Evolutionary conservation across 441 rosid genomes (phyloP), one percentile per base, ranked within the genome.

Genomic region (Flueggea neowawraea): DNA sequence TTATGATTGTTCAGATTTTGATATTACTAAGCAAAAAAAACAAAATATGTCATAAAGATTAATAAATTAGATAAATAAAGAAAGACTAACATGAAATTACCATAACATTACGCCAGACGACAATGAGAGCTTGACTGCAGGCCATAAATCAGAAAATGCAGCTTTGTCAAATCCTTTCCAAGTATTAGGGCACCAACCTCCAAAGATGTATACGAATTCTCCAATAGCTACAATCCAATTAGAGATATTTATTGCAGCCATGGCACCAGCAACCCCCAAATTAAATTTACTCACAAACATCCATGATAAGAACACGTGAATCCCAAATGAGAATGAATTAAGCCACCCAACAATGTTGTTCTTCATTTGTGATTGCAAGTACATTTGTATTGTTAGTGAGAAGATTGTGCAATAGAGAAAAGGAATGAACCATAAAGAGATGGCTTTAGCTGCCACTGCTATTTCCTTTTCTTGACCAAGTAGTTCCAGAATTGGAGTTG

Each of bases 81-180:
- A 16, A 54, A 45, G 11, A 16, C 3, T 14, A 60, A 52, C 4
- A 17, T 28, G 54, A 9, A 63, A 31, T 54, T 72, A 83, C 93
- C 93, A 90, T 1, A 90, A 10, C 95, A 88, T 90, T 31, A 88
- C 31, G 16, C 88, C 95, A 4, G 95, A 90, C 12, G 95, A 78
- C 3, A 86, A 6, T 0, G 97, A 86, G 62, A 90, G 90, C 75
- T 83, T 88, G 16, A 88, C 33, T 6, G 80, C 68, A 0, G 95
- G 90, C 28, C 75, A 47, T 4, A 90, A 45, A 62, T 83, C 84
- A 50, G 65, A 10, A 57, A 84, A 83, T 6, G 91, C 87, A 56
- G 82, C 85, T 31, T 6, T 43, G n/a, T 72, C 70, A 63, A 90
- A 81, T 49, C 97, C 97, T 12, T 66, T 83, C 95, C 97, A 90